Conservation (phyloP, 2,329 filamentous ascomycete species). For the Eutypa lata region DNA sequence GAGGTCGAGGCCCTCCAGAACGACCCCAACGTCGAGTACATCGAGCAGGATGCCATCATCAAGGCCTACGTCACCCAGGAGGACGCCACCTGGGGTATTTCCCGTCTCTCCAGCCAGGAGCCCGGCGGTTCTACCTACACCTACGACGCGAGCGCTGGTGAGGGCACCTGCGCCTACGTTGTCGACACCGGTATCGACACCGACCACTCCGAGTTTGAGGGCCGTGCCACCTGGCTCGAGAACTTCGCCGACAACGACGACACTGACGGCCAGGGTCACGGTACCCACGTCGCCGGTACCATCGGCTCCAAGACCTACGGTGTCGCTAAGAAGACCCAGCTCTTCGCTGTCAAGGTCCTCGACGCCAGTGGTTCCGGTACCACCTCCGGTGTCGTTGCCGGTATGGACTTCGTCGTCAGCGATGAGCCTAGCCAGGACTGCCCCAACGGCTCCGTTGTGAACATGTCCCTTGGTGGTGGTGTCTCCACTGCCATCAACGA, state of each 20-base stretch:
- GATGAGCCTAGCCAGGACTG: slow-evolving; percentile 11
- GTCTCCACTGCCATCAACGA: slow-evolving; percentile 9
- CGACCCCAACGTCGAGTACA: slow-evolving; percentile 35
- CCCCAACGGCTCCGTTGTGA: slow-evolving; percentile 15
- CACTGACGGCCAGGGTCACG: slow-evolving; percentile 28
- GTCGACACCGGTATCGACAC: slow-evolving; percentile 39
- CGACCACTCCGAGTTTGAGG: slow-evolving; percentile 22
- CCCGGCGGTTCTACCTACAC: slow-evolving; percentile 10
- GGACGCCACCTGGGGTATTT: slow-evolving; percentile 17
- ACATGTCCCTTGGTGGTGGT: slow-evolving; percentile 21
- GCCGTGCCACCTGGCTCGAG: slow-evolving; percentile 15
- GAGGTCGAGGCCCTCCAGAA: slow-evolving; percentile 38
- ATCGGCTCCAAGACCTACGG: slow-evolving; percentile 4
- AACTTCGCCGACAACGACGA: slow-evolving; percentile 12
- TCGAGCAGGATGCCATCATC: slow-evolving; percentile 30
- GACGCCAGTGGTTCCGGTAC: slow-evolving; percentile 20
- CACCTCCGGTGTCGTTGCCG: slow-evolving; percentile 32
- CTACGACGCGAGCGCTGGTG: slow-evolving; percentile 12
- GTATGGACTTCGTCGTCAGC: slow-evolving; percentile 24
- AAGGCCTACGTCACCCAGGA: slow-evolving; percentile 22
- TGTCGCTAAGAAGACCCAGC: slow-evolving; percentile 4
- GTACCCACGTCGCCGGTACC: slow-evolving; percentile 26
- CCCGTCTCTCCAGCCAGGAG: slow-evolving; percentile 16
- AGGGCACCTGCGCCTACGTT: slow-evolving; percentile 31
- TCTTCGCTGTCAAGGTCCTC: slow-evolving; percentile 5